Percentiles rank a stretch among this genome's conserved stretches.
These are phyloP conservation scores for Crepidotus variabilis DNA, from an alignment of 768 basidiomycete genomes.

Conservation along the genomic window DNA sequence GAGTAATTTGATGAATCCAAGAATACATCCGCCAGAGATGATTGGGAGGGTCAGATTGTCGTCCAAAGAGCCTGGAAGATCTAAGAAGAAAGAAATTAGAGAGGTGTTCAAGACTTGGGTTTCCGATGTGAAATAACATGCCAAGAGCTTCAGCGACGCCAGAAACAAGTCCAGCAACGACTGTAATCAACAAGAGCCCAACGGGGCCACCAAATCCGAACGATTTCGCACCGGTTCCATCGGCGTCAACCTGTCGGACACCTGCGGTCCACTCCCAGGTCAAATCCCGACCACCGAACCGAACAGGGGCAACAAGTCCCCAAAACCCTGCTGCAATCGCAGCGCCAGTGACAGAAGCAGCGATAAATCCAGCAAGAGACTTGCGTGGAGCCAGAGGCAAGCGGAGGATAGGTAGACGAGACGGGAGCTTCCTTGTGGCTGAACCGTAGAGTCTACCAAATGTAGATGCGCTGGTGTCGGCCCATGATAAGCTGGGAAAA, in stretches of 20 bases:
- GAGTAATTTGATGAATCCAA: constrained; percentile 38
- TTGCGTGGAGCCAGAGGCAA: constrained; percentile 80
- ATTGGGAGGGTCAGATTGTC: constrained; percentile 91
- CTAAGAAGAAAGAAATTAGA: not conserved
- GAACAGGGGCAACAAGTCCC: constrained; percentile 53
- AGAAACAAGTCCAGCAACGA: constrained; percentile 72
- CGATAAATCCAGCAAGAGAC: constrained; percentile 80
- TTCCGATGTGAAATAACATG: constrained; percentile 35
- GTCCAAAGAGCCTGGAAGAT: constrained; percentile 66
- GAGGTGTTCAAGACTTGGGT: constrained; percentile 3
- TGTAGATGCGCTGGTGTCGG: constrained; percentile 91
- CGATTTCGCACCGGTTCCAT: constrained; percentile 10
- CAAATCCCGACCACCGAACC: constrained; percentile 29
- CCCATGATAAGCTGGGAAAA: constrained; percentile 80
- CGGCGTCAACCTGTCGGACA: constrained; percentile 27
- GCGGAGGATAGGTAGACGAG: constrained; percentile 36
- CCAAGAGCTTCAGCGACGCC: constrained; percentile 89
- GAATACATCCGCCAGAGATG: constrained; percentile 67
- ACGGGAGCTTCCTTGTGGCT: constrained; percentile 51
- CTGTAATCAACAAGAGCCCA: constrained; percentile 53
- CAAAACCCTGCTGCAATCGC: constrained; percentile 69
- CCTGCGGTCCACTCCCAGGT: constrained; percentile 60
- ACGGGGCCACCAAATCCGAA: constrained; percentile 34
- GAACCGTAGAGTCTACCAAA: constrained; percentile 82
- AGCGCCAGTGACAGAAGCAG: constrained; percentile 71